Conservation (phyloP, 805 yeast species). For the Kregervanrija delftensis region DNA sequence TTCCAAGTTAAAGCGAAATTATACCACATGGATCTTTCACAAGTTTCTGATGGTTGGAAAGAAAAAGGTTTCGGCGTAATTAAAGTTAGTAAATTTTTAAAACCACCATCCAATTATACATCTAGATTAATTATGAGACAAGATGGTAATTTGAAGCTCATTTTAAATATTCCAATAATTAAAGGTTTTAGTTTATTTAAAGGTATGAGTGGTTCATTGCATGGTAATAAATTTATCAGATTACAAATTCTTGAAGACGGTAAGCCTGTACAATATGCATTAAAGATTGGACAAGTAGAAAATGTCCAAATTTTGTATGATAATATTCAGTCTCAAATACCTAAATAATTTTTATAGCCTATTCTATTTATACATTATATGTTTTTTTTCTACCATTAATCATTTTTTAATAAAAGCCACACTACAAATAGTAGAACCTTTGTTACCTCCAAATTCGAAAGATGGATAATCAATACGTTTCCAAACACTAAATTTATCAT, state of each 20-base stretch:
- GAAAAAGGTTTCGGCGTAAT: conserved; percentile 88
- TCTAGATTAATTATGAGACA: conserved; percentile 86
- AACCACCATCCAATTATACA: conserved; percentile 28
- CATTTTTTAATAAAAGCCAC: conserved; percentile 57
- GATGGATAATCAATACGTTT: conserved; percentile 68
- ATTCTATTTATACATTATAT: background rate
- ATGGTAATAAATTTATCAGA: conserved; percentile 78
- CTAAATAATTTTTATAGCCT: conserved; percentile 10
- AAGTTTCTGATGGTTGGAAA: conserved; percentile 80
- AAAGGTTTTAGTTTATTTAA: conserved; percentile 55
- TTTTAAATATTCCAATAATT: conserved; percentile 66
- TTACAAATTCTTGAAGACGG: conserved; percentile 58
- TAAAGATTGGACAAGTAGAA: conserved; percentile 61
- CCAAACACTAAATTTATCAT: conserved; percentile 47
- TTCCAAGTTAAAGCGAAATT: conserved; percentile 71
- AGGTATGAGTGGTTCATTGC: conserved; percentile 83
- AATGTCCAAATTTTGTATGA: conserved; percentile 54
- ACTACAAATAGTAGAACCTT: conserved; percentile 84
- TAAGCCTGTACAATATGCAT: conserved; percentile 75
- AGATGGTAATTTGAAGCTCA: conserved; percentile 75
- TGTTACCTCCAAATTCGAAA: conserved; percentile 82
- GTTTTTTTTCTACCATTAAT: background rate
- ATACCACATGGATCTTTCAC: conserved; percentile 63
- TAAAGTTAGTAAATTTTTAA: conserved; percentile 53
- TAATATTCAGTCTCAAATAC: conserved; percentile 33